Percentiles rank a stretch among this genome's conserved stretches.
Evolutionary conservation across 108 stramenopile species (phyloP).

Genomic region (Heterococcus sp.): DNA sequence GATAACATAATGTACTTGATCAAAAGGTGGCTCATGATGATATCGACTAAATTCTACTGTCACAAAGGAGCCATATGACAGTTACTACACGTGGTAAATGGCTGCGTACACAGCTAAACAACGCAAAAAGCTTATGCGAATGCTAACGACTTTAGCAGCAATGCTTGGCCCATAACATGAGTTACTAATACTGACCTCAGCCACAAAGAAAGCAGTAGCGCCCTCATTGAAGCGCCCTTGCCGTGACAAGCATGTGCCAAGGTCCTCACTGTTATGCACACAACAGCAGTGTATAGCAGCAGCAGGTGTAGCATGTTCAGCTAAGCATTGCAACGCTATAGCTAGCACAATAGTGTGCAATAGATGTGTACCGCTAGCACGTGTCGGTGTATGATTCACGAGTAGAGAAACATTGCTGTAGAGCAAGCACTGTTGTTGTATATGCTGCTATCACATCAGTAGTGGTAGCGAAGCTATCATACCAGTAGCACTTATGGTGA

Average conservation of each 20-base stretch:
- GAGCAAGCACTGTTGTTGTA: background rate
- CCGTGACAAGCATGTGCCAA: background rate
- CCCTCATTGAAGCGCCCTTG: background rate
- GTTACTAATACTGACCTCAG: background rate
- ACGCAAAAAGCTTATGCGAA: no score
- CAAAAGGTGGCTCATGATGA: background rate
- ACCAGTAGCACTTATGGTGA: background rate
- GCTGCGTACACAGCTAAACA: no score
- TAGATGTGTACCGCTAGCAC: background rate
- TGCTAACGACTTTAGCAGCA: no score
- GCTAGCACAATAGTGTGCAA: background rate
- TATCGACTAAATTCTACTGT: background rate
- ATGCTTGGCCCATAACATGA: no score
- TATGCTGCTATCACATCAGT: background rate
- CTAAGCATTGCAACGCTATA: background rate
- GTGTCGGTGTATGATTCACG: background rate
- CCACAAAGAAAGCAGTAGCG: background rate
- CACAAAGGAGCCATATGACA: background rate
- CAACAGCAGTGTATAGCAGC: background rate
- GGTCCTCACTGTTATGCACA: background rate
- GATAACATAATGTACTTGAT: background rate
- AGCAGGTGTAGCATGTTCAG: background rate
- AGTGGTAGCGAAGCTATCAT: background rate
- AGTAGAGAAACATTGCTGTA: background rate
- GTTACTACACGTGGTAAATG: background rate